These are phyloP conservation scores for Trichophyton mentagrophytes DNA, from an alignment of 2,329 filamentous ascomycete genomes.

Conservation along the genomic window DNA sequence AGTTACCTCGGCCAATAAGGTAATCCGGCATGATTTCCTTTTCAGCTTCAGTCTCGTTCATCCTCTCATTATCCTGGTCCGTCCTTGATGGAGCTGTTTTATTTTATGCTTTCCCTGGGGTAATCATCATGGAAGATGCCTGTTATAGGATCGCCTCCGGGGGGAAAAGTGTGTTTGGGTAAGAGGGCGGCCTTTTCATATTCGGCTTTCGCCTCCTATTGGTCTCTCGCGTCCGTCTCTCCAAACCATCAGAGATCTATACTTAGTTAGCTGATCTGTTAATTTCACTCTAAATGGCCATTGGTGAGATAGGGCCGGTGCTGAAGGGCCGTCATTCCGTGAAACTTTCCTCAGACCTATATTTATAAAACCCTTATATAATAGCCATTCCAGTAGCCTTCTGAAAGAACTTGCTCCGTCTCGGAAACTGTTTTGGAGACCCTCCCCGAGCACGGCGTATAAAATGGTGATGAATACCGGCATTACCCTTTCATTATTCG, in stretches of 20 bases:
- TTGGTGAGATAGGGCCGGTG: neutral
- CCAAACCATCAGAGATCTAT: neutral
- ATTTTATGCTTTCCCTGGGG: slow-evolving; percentile 3
- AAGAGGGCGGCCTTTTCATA: neutral
- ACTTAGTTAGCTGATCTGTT: neutral
- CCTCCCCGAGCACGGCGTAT: neutral
- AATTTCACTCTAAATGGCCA: neutral
- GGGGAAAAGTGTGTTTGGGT: neutral
- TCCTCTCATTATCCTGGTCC: neutral
- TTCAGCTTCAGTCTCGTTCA: neutral
- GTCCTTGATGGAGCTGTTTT: neutral
- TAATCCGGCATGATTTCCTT: neutral
- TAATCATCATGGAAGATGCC: neutral
- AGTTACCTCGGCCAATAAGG: neutral
- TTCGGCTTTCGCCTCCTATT: neutral
- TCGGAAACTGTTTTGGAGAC: neutral
- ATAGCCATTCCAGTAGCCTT: neutral
- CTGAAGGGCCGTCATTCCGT: slow-evolving; percentile 1
- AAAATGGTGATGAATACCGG: neutral
- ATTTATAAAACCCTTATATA: slow-evolving; percentile 2
- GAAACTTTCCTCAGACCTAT: neutral
- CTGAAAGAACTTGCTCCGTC: neutral
- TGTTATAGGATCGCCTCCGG: slow-evolving; percentile 2
- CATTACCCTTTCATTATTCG: neutral
- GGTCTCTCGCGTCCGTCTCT: neutral